Percentiles rank a stretch among this genome's conserved stretches.
Conservation (phyloP, 768 basidiomycete genomes). For the Hericium erinaceus region DNA sequence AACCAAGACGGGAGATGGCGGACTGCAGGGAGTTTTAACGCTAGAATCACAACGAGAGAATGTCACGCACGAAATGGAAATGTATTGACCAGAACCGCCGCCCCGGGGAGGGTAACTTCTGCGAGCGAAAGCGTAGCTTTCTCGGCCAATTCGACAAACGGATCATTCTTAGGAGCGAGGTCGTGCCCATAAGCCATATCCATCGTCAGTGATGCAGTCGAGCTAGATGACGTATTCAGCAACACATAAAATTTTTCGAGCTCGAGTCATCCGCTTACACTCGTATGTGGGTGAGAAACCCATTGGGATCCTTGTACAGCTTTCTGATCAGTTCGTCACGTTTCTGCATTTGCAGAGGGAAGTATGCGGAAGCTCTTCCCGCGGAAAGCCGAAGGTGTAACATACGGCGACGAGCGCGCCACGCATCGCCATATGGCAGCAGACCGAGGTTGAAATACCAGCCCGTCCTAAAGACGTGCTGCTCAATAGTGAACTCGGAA, state of each 20-base stretch:
- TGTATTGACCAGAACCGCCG: neutral
- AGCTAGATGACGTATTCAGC: neutral
- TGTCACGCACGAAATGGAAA: neutral
- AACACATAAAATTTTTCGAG: neutral
- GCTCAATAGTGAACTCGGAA: neutral
- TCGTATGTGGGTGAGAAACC: neutral
- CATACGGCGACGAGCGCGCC: neutral
- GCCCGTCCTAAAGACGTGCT: neutral
- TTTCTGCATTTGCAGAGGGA: neutral
- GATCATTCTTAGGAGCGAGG: neutral
- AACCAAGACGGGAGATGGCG: neutral
- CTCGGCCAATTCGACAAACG: neutral
- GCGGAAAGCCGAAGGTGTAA: neutral
- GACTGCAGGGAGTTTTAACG: neutral
- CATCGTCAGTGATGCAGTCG: neutral
- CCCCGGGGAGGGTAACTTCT: neutral
- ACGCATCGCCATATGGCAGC: neutral
- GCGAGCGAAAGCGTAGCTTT: neutral
- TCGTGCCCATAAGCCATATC: neutral
- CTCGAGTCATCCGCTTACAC: neutral
- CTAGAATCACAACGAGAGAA: neutral
- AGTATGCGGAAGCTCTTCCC: neutral
- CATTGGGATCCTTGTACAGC: neutral
- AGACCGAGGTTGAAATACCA: neutral
- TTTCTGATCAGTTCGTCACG: neutral